Percentiles rank a stretch among this genome's conserved stretches.
phyloP scores from a whole-genome alignment of 2,329 filamentous ascomycete genomes.

The Neurospora sp. region DNA sequence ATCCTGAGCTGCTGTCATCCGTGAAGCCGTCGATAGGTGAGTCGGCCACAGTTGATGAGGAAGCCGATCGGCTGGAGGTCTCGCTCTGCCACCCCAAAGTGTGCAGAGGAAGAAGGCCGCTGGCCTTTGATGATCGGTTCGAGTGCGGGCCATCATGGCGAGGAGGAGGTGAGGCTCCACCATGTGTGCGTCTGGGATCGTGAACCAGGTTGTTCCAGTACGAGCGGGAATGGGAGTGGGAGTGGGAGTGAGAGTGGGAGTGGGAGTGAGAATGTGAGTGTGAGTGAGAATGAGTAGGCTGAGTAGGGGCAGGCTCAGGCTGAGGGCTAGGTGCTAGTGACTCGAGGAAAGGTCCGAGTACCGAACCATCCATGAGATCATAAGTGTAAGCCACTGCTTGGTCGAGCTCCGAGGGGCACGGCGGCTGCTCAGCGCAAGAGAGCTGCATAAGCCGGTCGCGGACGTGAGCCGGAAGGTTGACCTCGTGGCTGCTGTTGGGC shows the following conservation, averaged over 20 bases:
- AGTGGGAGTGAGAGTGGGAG: neutral
- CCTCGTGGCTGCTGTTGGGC: slow-evolving; percentile 74
- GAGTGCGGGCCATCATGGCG: slow-evolving; percentile 14
- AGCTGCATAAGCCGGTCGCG: slow-evolving; percentile 69
- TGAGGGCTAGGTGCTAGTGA: slow-evolving; percentile 31
- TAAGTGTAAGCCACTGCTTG: slow-evolving; percentile 81
- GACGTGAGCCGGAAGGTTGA: slow-evolving; percentile 81
- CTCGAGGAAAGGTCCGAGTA: slow-evolving; percentile 85
- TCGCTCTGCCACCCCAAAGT: slow-evolving; percentile 28
- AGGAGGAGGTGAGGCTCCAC: neutral
- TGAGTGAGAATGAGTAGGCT: slow-evolving; percentile 11
- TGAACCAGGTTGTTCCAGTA: slow-evolving; percentile 3
- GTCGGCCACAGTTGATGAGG: slow-evolving; percentile 35
- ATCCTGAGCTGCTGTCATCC: slow-evolving; percentile 57
- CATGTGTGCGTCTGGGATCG: slow-evolving; percentile 26
- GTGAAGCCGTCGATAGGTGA: slow-evolving; percentile 41
- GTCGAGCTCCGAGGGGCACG: slow-evolving; percentile 65
- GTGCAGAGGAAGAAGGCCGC: slow-evolving; percentile 32
- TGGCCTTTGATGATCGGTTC: slow-evolving; percentile 33
- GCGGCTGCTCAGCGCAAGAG: slow-evolving; percentile 50
- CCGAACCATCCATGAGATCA: slow-evolving; percentile 95
- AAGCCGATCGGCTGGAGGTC: slow-evolving; percentile 31
- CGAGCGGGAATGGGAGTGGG: neutral
- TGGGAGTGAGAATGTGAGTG: neutral
- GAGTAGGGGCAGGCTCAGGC: slow-evolving; percentile 22